A percentile compares a stretch with the other conserved stretches of the same genome.
Evolutionary conservation across 768 basidiomycete species (phyloP).

Genomic region (Mycena crocata): DNA sequence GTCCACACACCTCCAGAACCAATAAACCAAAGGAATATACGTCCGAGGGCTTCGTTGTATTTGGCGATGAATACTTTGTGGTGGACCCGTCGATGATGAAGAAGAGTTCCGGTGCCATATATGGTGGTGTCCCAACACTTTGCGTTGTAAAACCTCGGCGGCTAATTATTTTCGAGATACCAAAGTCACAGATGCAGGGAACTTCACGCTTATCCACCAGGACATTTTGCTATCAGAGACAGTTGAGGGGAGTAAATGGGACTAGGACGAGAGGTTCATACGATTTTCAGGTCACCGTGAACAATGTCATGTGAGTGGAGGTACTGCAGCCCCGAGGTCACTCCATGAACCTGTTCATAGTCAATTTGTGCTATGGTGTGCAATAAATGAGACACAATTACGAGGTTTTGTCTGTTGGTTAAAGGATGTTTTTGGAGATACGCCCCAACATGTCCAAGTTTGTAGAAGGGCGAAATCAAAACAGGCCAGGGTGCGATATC

Average conservation of each 20-base stretch:
- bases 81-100: background rate
- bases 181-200: conserved; percentile 39
- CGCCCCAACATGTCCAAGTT: conserved; percentile 3
- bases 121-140: conserved; percentile 31
- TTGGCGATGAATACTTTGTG: background rate
- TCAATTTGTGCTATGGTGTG: background rate
- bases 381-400: background rate
- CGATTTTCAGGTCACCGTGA: conserved; percentile 14
- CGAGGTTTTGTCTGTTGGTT: background rate
- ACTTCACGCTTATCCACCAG: conserved; percentile 32
- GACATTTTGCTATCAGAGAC: conserved; percentile 34
- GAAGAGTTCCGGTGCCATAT: conserved; percentile 37
- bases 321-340: conserved; percentile 1
- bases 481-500: conserved; percentile 8
- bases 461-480: conserved; percentile 6
- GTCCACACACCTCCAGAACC: conserved; percentile 30
- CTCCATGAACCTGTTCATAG: background rate
- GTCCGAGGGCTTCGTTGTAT: conserved; percentile 25
- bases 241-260: background rate
- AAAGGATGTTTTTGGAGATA: background rate
- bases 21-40: conserved; percentile 34
- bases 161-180: conserved; percentile 30
- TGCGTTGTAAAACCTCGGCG: conserved; percentile 22
- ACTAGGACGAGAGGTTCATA: background rate
- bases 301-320: background rate